Conservation (phyloP, 805 yeast genomes). For the Teunomyces kruisii region DNA sequence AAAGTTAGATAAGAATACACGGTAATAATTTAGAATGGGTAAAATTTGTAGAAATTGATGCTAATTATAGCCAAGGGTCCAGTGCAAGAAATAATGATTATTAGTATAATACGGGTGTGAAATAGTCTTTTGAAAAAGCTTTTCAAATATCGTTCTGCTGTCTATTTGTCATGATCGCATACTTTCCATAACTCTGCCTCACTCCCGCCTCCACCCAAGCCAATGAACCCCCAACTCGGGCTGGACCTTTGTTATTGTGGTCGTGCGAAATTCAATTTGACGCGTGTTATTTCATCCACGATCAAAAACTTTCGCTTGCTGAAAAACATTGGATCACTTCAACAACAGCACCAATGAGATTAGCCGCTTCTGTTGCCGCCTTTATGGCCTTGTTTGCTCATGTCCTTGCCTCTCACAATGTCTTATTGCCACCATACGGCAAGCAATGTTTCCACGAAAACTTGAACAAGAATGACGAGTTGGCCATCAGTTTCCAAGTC, state of each 20-base stretch:
- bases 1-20: background rate
- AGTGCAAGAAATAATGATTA: no score
- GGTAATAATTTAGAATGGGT: background rate
- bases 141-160: no score
- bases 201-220: no score
- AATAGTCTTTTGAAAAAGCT: no score
- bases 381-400: constrained; percentile 4
- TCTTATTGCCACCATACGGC: constrained; percentile 77
- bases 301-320: background rate
- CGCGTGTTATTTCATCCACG: constrained; percentile 3
- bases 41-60: no score
- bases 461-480: constrained; percentile 78
- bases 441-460: constrained; percentile 86
- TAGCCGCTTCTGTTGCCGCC: constrained; percentile 4
- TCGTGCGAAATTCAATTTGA: background rate
- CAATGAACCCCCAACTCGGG: no score
- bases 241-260: background rate
- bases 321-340: background rate
- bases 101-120: no score
- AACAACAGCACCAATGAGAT: constrained; percentile 4
- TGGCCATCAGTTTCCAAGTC: constrained; percentile 87
- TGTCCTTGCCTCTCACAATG: constrained; percentile 63
- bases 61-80: no score
- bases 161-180: no score
- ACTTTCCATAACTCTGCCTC: no score